phyloP scores from a whole-genome alignment of 2,329 filamentous ascomycete genomes.

The Zymoseptoria brevis region DNA sequence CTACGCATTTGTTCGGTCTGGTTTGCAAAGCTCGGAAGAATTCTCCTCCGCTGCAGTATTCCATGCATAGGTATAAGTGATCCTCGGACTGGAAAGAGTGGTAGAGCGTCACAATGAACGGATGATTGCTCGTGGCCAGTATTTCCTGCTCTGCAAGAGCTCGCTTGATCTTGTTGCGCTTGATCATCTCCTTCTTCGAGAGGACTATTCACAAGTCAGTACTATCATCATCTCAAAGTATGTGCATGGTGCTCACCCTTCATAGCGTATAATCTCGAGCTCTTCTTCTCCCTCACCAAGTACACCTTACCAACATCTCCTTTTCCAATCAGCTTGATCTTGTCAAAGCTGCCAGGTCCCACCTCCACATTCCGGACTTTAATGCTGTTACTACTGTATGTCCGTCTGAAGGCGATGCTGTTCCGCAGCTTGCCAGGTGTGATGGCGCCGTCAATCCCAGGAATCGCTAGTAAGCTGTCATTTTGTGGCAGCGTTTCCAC shows the following conservation, averaged over 20 bases:
- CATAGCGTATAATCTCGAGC: slow-evolving; percentile 90
- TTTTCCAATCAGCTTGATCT: slow-evolving; percentile 98
- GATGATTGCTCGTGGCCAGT: slow-evolving; percentile 94
- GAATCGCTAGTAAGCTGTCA: slow-evolving; percentile 31
- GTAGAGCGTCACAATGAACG: slow-evolving; percentile 96
- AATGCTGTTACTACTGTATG: slow-evolving; percentile 98
- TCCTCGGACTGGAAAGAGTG: slow-evolving; percentile 99
- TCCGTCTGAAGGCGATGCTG: slow-evolving; percentile 74
- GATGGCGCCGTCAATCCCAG: slow-evolving; percentile 51
- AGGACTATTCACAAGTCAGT: slow-evolving; percentile 54
- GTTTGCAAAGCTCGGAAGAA: slow-evolving; percentile 97
- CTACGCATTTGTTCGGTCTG: slow-evolving; percentile 90
- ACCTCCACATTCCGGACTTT: slow-evolving; percentile 97
- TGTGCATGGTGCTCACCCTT: slow-evolving; percentile 60
- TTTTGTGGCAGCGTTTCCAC: slow-evolving; percentile 38
- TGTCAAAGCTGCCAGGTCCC: slow-evolving; percentile 90
- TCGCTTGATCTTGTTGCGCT: slow-evolving; percentile 99
- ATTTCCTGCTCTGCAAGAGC: slow-evolving; percentile 97
- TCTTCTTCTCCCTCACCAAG: slow-evolving; percentile 96
- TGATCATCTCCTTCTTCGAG: slow-evolving; percentile 99
- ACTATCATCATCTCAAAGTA: background rate
- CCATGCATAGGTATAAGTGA: slow-evolving; percentile 98
- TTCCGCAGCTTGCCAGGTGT: slow-evolving; percentile 58
- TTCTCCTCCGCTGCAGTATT: slow-evolving; percentile 97
- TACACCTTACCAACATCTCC: slow-evolving; percentile 99